Evolutionary conservation across 306 rosid species (phyloP).

Genomic region (Rubus idaeus): DNA sequence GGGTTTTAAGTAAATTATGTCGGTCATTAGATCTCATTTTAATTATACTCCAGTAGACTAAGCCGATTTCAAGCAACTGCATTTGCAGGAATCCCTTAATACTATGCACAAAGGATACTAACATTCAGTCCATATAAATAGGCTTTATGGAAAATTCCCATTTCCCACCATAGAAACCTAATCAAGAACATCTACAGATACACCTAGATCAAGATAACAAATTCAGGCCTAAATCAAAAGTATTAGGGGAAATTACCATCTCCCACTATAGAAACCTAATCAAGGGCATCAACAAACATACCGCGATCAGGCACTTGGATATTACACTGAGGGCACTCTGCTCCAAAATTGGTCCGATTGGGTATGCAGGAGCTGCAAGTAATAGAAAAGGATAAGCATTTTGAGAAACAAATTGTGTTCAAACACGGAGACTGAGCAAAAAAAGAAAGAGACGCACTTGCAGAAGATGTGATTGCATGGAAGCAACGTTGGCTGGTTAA

Average conservation of each 20-base stretch:
- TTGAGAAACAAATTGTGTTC: neutral
- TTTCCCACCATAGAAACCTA: neutral
- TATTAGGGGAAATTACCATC: neutral
- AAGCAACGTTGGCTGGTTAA: constrained; percentile 59
- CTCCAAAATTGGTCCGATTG: constrained; percentile 27
- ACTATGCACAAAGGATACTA: neutral
- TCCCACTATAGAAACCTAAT: neutral
- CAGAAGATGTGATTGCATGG: constrained; percentile 90
- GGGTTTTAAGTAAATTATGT: neutral
- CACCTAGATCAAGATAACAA: neutral
- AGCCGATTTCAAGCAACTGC: neutral
- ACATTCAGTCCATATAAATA: neutral
- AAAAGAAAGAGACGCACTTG: constrained; percentile 49
- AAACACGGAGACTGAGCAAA: neutral
- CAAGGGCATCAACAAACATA: neutral
- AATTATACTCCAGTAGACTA: neutral
- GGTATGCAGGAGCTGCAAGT: constrained; percentile 54
- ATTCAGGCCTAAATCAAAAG: neutral
- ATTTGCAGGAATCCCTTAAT: neutral
- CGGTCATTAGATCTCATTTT: neutral
- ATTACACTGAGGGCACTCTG: constrained; percentile 69
- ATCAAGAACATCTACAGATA: neutral
- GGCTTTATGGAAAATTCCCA: neutral
- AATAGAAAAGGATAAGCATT: neutral
- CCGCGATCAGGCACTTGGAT: constrained; percentile 45